Evolutionary conservation across 192 early-diverging fungal species (phyloP), one percentile per base, ranked within the genome.

Genomic region (Paraglomus brasilianum): DNA sequence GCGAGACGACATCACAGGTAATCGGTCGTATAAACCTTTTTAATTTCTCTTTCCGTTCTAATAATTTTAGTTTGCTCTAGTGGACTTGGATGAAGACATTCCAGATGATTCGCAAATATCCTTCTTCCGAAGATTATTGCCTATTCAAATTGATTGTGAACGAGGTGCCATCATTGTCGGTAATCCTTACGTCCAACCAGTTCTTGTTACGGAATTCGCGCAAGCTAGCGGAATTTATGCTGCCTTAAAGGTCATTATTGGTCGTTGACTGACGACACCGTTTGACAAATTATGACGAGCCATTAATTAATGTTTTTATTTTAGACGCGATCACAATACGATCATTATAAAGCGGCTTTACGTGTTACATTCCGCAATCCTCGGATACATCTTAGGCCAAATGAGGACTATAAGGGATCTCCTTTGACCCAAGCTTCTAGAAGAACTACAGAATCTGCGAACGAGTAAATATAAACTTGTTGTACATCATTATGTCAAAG

Each of bases 161-260:
- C 83, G 77, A 8, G 90, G 92, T 4, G 83, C 89, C 3, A 77
- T 93, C 41, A 85, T 90, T 13, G 73, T 92, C 56, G 92, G 92
- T 9, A 88, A 90, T 66, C 76, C 81, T 9, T 84, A 89, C 68
- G 69, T 91, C 8, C 81, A 80, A 6, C 82, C 87, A 4, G 78
- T 91, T 36, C 42, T 90, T 0, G 82, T 89, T 4, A 60, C 80
- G 2, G 76, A 86, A 8, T 91, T 85, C 60, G 75, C 83, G 41
- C 81, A 81, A 22, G 77, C 85, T 0, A 74, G 72, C 50, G 86
- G 91, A 5, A 82, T 78, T 58, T 89, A 88, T 46, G 78, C 74
- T 21, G 79, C 81, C 5, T 69, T 70, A 11, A 78, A 76, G 65
- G 80, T 81, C 55, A 5, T 44, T 30, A 30, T 30, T 30, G 45